phyloP scores from a whole-genome alignment of 805 yeast genomes.

The Ogataea henricii region DNA sequence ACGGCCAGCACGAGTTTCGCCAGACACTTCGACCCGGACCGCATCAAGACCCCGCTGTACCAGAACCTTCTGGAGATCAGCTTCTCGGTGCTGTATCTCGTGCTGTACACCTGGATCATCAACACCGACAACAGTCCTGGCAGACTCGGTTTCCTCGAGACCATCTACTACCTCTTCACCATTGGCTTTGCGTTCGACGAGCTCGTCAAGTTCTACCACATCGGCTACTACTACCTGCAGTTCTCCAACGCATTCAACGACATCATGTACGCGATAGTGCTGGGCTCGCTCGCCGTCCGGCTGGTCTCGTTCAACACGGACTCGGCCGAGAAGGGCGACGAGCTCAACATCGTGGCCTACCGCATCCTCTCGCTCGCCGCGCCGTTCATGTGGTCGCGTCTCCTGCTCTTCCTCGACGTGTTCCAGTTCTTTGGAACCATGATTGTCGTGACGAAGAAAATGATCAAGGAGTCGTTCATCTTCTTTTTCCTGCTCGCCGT shows the following conservation, averaged over 20 bases:
- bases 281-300: slow-evolving; percentile 57
- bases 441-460: slow-evolving; percentile 79
- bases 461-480: slow-evolving; percentile 85
- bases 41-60: slow-evolving; percentile 82
- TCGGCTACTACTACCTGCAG: slow-evolving; percentile 70
- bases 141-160: slow-evolving; percentile 50
- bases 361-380: slow-evolving; percentile 77
- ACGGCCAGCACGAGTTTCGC: slow-evolving; percentile 54
- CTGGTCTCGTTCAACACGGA: slow-evolving; percentile 40
- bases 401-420: slow-evolving; percentile 75
- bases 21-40: slow-evolving; percentile 75
- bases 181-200: slow-evolving; percentile 70
- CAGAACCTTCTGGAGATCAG: slow-evolving; percentile 73
- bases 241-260: slow-evolving; percentile 84
- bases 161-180: slow-evolving; percentile 63
- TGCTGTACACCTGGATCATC: slow-evolving; percentile 62
- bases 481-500: slow-evolving; percentile 74
- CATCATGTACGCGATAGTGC: slow-evolving; percentile 57
- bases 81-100: slow-evolving; percentile 63
- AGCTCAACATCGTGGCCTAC: slow-evolving; percentile 46
- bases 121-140: slow-evolving; percentile 51
- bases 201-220: slow-evolving; percentile 66
- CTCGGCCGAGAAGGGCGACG: slow-evolving; percentile 25
- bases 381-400: slow-evolving; percentile 84
- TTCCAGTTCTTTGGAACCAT: slow-evolving; percentile 83